Base-by-base conservation (phyloP, 176 grass and related monocot genomes). In the Elymus sibiricus region DNA sequence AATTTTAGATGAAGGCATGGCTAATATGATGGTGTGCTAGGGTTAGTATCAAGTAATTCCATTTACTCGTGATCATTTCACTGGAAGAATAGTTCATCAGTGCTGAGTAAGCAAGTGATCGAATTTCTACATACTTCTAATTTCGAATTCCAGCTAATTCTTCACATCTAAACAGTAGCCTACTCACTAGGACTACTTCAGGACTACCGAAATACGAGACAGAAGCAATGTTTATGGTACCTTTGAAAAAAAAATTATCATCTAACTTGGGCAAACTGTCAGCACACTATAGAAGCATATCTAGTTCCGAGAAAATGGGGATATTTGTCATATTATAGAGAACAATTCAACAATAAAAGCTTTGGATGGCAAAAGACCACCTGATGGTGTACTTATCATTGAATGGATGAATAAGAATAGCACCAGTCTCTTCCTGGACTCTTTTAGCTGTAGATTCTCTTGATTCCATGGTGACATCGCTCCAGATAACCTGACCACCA, bases 351-450 rank as follows among this genome's bases (percentile, higher is more conserved):
- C 2, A 19, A 47, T 29, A 76, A 21, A 90, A 94, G 21, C n/a
- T 37, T 51, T 26, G 27, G 5, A 72, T 27, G 43, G 22, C 4
- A 13, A 77, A 79, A 88, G 13, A 39, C 24, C 15, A 98, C 93
- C 93, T 98, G 38, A 98, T 95, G 77, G 89, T 98, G 32, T 83
- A 87, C 37, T 90, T 95, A 91, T 95, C 63, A 76, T 98, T 98
- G 88, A 94, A 98, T 31, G 95, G 95, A 87, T 98, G 95, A 86
- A 95, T 59, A 74, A 98, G 86, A 86, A 94, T 74, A 38, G 93
- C 95, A 70, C 93, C 91, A 25, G 93, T 98, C 74, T 98, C 95
- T 70, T 98, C 56, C 79, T 89, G 91, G 49, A 98, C 87, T 74
- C 60, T 98, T 77, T 42, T 73, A 75, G 93, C 90, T 29, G 90